Percentiles rank a stretch among this genome's conserved stretches.
Conservation (phyloP, 2,329 filamentous ascomycete genomes). For the Trichoderma sp. region DNA sequence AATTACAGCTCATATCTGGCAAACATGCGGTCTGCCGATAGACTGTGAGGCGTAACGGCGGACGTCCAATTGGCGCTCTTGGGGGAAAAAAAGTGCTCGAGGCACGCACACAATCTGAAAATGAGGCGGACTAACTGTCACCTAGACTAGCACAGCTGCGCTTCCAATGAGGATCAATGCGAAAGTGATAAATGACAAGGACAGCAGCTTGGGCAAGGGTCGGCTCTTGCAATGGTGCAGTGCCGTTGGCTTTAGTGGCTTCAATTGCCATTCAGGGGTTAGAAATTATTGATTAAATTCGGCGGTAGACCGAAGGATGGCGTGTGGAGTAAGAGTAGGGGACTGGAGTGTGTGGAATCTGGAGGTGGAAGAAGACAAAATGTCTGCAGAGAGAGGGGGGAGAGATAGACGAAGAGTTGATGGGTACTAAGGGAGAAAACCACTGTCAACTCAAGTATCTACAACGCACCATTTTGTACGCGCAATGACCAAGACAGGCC, state of each 20-base stretch:
- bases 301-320: neutral
- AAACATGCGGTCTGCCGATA: neutral
- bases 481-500: neutral
- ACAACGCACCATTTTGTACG: too few relatives aligned
- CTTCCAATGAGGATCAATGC: neutral
- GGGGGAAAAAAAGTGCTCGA: neutral
- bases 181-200: neutral
- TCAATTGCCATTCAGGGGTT: neutral
- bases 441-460: neutral
- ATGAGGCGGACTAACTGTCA: neutral
- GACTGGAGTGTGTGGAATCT: neutral
- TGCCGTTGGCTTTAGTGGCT: neutral
- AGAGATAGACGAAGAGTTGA: too few relatives aligned
- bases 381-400: neutral
- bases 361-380: neutral
- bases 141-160: neutral
- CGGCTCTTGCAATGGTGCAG: neutral
- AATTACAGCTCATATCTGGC: slow-evolving; percentile 8
- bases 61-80: neutral
- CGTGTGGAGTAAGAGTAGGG: neutral
- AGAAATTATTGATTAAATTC: neutral
- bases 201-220: neutral
- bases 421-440: neutral
- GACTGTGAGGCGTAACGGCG: neutral
- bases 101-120: neutral